Percentiles rank a stretch among this genome's conserved stretches.
These are phyloP conservation scores for Wickerhamiella vanderwaltii DNA, from an alignment of 805 yeast genomes.

Conservation along the genomic window DNA sequence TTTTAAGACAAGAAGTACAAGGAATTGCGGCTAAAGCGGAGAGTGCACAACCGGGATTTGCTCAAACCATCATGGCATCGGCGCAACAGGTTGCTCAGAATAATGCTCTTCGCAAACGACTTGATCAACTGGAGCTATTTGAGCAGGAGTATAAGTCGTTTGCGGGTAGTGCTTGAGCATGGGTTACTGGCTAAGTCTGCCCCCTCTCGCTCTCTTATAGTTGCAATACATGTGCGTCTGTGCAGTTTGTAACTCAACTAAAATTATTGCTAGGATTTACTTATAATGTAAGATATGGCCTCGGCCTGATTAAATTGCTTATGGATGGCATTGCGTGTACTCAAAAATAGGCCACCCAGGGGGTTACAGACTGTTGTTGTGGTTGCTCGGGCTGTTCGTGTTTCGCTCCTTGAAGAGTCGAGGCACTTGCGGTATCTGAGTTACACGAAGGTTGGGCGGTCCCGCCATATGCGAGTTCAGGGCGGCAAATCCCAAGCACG, in stretches of 20 bases:
- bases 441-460: no score
- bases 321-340: background rate
- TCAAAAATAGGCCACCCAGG: background rate
- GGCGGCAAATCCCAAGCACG: background rate
- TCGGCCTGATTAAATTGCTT: background rate
- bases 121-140: conserved; percentile 25
- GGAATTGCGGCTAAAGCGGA: conserved; percentile 70
- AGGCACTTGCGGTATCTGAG: no score
- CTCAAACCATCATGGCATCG: conserved; percentile 56
- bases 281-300: no score
- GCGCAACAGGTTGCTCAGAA: conserved; percentile 87
- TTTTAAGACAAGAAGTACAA: conserved; percentile 70
- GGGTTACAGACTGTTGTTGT: background rate
- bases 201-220: no score
- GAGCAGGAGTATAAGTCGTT: conserved; percentile 16
- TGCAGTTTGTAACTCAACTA: no score
- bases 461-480: background rate
- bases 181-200: no score
- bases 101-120: conserved; percentile 77
- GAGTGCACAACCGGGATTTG: conserved; percentile 65
- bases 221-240: no score
- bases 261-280: no score
- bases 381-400: background rate
- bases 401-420: no score
- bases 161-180: no score